These are phyloP conservation scores for Plenodomus lindquistii DNA, from an alignment of 2,329 filamentous ascomycete genomes.

Conservation along the genomic window DNA sequence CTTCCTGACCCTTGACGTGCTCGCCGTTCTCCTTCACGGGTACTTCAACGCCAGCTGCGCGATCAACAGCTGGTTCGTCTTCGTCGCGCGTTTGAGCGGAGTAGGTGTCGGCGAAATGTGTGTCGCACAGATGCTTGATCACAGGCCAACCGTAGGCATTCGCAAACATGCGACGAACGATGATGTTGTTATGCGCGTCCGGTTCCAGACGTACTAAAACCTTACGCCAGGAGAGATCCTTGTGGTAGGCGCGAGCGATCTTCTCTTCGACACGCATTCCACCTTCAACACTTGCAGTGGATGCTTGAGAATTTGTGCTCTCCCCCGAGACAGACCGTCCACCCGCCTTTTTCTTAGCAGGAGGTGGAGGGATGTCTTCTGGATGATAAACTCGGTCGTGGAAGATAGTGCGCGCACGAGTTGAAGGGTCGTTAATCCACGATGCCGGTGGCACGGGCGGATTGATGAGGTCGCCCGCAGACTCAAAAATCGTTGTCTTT, in stretches of 20 bases:
- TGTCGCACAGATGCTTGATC: slow-evolving; percentile 89
- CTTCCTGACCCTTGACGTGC: slow-evolving; percentile 61
- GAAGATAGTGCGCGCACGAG: slow-evolving; percentile 86
- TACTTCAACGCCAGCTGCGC: slow-evolving; percentile 64
- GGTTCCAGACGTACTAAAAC: slow-evolving; percentile 94
- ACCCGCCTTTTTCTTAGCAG: slow-evolving; percentile 49
- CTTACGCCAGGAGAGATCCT: slow-evolving; percentile 91
- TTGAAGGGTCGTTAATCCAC: slow-evolving; percentile 81
- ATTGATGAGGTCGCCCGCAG: slow-evolving; percentile 88
- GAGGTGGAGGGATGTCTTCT: slow-evolving; percentile 84
- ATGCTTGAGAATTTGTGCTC: slow-evolving; percentile 27
- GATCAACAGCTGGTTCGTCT: slow-evolving; percentile 67
- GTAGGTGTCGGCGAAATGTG: slow-evolving; percentile 82
- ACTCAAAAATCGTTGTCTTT: slow-evolving; percentile 91
- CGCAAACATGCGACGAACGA: slow-evolving; percentile 93
- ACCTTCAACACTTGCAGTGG: slow-evolving; percentile 49
- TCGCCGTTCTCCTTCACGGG: slow-evolving; percentile 65
- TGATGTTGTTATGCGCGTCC: slow-evolving; percentile 97
- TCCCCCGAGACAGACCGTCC: slow-evolving; percentile 46
- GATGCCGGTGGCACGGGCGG: slow-evolving; percentile 81
- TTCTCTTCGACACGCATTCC: slow-evolving; percentile 95
- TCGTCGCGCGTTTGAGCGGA: slow-evolving; percentile 69
- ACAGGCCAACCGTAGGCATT: slow-evolving; percentile 99
- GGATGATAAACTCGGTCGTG: slow-evolving; percentile 96
- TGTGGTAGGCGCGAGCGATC: slow-evolving; percentile 93